Evolutionary conservation across 305 asterid species (phyloP).

Genomic region (Fraxinus sp.): DNA sequence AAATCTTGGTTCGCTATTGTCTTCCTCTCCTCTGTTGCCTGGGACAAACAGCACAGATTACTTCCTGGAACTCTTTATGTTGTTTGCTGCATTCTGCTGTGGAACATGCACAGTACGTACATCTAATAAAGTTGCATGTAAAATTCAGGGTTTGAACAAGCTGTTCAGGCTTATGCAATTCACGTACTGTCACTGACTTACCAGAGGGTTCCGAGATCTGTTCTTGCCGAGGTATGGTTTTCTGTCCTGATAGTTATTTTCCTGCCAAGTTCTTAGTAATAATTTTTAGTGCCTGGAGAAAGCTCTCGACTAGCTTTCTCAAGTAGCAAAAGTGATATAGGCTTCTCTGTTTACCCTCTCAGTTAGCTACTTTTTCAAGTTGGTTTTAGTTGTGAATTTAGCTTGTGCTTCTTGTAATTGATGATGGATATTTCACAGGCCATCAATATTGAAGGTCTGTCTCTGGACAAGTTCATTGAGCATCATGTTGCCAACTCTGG

Average conservation of each 20-base stretch:
- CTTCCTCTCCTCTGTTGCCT: neutral
- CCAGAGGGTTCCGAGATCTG: slow-evolving; percentile 61
- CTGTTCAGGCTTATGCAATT: slow-evolving; percentile 73
- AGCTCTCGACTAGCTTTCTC: neutral
- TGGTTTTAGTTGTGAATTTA: neutral
- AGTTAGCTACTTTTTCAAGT: neutral
- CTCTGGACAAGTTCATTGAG: slow-evolving; percentile 67
- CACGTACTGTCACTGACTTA: slow-evolving; percentile 77
- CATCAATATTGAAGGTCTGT: slow-evolving; percentile 56
- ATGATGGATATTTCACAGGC: slow-evolving; percentile 35
- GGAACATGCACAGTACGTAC: neutral
- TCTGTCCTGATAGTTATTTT: slow-evolving; percentile 8
- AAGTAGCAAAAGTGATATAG: neutral
- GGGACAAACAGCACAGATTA: neutral
- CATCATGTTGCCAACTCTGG: slow-evolving; percentile 42
- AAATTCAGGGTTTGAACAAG: slow-evolving; percentile 77
- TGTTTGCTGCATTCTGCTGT: neutral
- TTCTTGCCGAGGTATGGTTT: slow-evolving; percentile 78
- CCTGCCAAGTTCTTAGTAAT: neutral
- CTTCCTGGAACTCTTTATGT: neutral
- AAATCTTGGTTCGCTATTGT: neutral
- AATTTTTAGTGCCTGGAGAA: neutral
- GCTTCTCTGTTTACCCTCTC: neutral
- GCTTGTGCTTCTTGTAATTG: neutral
- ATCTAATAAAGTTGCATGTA: slow-evolving; percentile 4